Evolutionary conservation across 139 green algal genomes (phyloP).

Genomic region (Chlamydomonas incerta): DNA sequence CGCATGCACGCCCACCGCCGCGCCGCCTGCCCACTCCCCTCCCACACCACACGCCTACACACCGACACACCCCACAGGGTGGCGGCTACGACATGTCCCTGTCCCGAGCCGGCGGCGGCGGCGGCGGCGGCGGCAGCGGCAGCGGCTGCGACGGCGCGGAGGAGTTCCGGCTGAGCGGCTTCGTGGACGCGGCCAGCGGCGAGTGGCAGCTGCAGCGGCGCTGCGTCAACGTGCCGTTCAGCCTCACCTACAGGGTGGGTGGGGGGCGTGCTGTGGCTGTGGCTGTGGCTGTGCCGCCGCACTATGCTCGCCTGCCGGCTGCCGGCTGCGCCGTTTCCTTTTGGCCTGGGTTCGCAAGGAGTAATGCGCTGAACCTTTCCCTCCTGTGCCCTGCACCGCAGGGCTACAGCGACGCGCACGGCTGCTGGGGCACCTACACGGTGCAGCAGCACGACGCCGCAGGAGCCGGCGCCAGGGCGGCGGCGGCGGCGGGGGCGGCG

Average conservation of each 20-base stretch:
- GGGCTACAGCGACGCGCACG: slow-evolving; percentile 37
- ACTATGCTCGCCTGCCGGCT: too few relatives aligned
- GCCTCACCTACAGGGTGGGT: slow-evolving; percentile 8
- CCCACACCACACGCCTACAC: too few relatives aligned
- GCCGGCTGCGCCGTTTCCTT: too few relatives aligned
- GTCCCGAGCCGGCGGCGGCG: not conserved
- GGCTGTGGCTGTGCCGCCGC: too few relatives aligned
- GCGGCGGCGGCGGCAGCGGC: not conserved
- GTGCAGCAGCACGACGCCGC: slow-evolving; percentile 2
- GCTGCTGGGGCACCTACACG: slow-evolving; percentile 31
- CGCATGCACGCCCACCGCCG: too few relatives aligned
- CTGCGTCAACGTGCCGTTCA: slow-evolving; percentile 18
- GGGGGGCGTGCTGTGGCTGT: too few relatives aligned
- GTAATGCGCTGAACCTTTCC: too few relatives aligned
- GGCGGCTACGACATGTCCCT: slow-evolving; percentile 17
- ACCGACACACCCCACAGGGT: too few relatives aligned
- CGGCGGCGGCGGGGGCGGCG: not conserved
- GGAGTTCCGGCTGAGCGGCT: slow-evolving; percentile 27
- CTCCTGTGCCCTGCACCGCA: too few relatives aligned
- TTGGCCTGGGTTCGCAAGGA: too few relatives aligned
- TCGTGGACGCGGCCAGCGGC: not conserved
- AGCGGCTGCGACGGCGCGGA: not conserved
- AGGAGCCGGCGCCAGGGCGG: not conserved
- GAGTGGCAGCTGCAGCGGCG: slow-evolving; percentile 23
- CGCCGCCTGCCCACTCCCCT: too few relatives aligned